phyloP scores from a whole-genome alignment of 805 yeast species.

The Torulaspora microellipsoides region DNA sequence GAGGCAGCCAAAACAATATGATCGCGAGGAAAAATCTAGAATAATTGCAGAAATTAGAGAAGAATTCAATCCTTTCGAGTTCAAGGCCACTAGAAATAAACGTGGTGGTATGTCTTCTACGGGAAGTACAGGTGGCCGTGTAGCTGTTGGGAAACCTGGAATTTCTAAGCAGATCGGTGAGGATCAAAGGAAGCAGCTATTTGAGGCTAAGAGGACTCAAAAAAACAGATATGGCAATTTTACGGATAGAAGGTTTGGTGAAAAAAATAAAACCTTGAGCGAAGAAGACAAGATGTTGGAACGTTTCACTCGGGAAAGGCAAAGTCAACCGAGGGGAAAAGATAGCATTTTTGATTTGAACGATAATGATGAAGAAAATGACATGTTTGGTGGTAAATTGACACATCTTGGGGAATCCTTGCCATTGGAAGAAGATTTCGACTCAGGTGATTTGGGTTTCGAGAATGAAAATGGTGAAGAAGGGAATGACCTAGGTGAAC shows the following conservation, averaged over 20 bases:
- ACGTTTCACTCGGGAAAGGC: slow-evolving; percentile 87
- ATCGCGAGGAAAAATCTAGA: slow-evolving; percentile 61
- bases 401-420: slow-evolving; percentile 79
- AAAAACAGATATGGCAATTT: slow-evolving; percentile 75
- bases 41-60: slow-evolving; percentile 61
- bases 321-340: slow-evolving; percentile 51
- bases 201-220: slow-evolving; percentile 56
- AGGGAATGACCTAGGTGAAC: slow-evolving; percentile 38
- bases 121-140: slow-evolving; percentile 37
- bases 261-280: slow-evolving; percentile 61
- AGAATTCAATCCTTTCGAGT: slow-evolving; percentile 88
- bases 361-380: slow-evolving; percentile 49
- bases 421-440: slow-evolving; percentile 52
- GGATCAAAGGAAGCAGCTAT: slow-evolving; percentile 55
- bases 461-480: slow-evolving; percentile 38
- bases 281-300: slow-evolving; percentile 93
- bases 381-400: slow-evolving; percentile 40
- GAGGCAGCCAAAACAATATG: slow-evolving; percentile 57
- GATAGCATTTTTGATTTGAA: slow-evolving; percentile 68
- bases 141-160: slow-evolving; percentile 64
- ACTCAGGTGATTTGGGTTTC: slow-evolving; percentile 42
- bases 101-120: slow-evolving; percentile 38
- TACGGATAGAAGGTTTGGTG: slow-evolving; percentile 89
- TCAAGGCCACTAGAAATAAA: slow-evolving; percentile 64
- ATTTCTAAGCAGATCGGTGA: slow-evolving; percentile 65